Conservation (phyloP, 1,139 yeast genomes). For the Saccharomyces pastorianus region DNA sequence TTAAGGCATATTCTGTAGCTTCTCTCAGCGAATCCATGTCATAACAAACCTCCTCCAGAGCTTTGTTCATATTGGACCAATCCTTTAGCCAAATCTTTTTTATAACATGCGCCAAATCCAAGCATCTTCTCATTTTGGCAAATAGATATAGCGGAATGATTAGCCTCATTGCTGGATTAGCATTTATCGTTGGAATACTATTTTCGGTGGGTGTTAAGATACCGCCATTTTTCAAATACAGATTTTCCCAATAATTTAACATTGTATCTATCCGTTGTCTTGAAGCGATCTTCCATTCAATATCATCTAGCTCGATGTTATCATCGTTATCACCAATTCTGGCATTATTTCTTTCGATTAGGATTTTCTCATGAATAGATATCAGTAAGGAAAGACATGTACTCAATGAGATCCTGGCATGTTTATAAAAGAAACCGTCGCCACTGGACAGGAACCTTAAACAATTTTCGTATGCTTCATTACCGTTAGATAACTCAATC, state of each 20-base stretch:
- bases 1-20: conserved; percentile 48
- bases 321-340: conserved; percentile 25
- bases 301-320: conserved; percentile 35
- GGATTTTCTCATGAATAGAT: conserved; percentile 66
- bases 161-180: conserved; percentile 50
- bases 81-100: conserved; percentile 53
- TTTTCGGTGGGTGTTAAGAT: conserved; percentile 42
- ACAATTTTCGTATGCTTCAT: conserved; percentile 41
- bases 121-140: conserved; percentile 55
- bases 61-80: conserved; percentile 58
- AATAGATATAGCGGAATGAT: conserved; percentile 56
- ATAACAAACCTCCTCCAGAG: conserved; percentile 34
- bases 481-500: conserved; percentile 52
- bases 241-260: conserved; percentile 58
- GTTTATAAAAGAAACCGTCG: conserved; percentile 31
- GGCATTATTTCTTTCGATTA: conserved; percentile 37
- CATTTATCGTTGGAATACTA: conserved; percentile 38
- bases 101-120: conserved; percentile 52
- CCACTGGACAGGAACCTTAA: conserved; percentile 44
- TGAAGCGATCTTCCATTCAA: conserved; percentile 55
- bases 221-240: conserved; percentile 56
- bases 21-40: conserved; percentile 48
- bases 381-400: conserved; percentile 59
- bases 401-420: conserved; percentile 42
- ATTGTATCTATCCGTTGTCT: conserved; percentile 50